Evolutionary conservation across 2,329 filamentous ascomycete species (phyloP), one percentile per base, ranked within the genome.

Genomic region (Coniella lustricola): DNA sequence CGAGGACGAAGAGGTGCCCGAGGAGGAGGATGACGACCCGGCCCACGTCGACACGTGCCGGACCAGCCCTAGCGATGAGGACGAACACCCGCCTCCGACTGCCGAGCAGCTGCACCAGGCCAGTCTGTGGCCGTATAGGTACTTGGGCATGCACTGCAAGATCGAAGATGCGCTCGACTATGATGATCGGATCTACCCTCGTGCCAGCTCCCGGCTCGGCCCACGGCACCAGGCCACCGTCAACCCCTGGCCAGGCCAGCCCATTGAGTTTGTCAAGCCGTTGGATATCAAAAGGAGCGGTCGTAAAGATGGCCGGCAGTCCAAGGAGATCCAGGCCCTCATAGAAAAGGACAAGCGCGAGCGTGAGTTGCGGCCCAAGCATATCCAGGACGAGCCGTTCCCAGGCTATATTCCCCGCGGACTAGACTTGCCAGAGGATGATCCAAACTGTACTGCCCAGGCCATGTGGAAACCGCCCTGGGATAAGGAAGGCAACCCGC

Each of bases 111-210:
- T 91, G 50, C 88, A 93, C 50, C 86, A 96, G 57, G 90, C 91
- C 29, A 93, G 89, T 60, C 79, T 96, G 60, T 98, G 93, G 93
- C 90, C 90, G 2, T 97, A 93, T 71, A 82, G 93, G 52, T 98
- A 98, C 65, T 72, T 98, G 7, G 93, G 93, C 33, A 90, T 95
- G 57, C 93, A 98, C 67, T 96, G 90, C 67, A 87, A 90, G 56
- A 86, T 93, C 1, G 90, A 97, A 65, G 93, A 98, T 69, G 93
- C 89, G 0, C 73, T 98, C 25, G 93, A 98, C 64, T 95, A 95
- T 62, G 93, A 98, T 61, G 93, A 98, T 65, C 84, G 93, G 55
- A 97, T 98, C 56, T 97, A 97, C 62, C 93, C 93, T 8, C 85
- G 93, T 56, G 91, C 93, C 14, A 94, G 90, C 62, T 97, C 93